Evolutionary conservation across 495 filamentous ascomycete species (phyloP).

Genomic region (Hypoxylon cercidicola): DNA sequence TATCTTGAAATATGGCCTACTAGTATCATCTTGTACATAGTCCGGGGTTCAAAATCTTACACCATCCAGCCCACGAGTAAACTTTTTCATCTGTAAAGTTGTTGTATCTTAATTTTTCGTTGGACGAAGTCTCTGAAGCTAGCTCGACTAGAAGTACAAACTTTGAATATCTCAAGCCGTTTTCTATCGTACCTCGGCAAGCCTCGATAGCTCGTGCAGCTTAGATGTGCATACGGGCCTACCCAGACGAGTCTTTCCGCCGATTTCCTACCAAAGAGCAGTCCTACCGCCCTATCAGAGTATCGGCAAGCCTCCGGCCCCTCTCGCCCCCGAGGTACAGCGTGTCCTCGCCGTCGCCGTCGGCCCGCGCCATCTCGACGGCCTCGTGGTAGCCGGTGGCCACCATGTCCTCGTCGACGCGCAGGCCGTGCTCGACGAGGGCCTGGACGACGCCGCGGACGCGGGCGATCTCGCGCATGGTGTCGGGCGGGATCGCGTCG

Average conservation of each 20-base stretch:
- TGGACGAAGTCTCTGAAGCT: not conserved
- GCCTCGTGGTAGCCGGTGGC: constrained; percentile 82
- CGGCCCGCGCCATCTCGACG: constrained; percentile 73
- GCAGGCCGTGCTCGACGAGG: constrained; percentile 79
- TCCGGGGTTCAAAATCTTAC: not conserved
- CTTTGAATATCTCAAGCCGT: not conserved
- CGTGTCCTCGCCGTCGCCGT: constrained; percentile 59
- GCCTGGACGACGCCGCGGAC: constrained; percentile 80
- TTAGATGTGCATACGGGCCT: not conserved
- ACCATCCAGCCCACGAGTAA: not conserved
- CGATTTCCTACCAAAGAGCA: not conserved
- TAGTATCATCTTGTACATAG: not conserved
- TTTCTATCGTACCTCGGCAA: not conserved
- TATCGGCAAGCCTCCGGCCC: constrained; percentile 71
- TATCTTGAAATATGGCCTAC: not conserved
- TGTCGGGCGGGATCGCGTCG: constrained; percentile 76
- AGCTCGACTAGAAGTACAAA: not conserved
- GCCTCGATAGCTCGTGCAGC: not conserved
- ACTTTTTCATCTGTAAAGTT: not conserved
- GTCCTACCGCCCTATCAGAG: constrained; percentile 58
- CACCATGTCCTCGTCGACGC: constrained; percentile 93
- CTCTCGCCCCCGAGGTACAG: constrained; percentile 78
- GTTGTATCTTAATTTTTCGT: constrained; percentile 6
- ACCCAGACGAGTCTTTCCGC: not conserved
- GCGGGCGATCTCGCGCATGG: constrained; percentile 87